These are phyloP conservation scores for Termitomyces sp. DNA, from an alignment of 768 basidiomycete species.

Conservation along the genomic window DNA sequence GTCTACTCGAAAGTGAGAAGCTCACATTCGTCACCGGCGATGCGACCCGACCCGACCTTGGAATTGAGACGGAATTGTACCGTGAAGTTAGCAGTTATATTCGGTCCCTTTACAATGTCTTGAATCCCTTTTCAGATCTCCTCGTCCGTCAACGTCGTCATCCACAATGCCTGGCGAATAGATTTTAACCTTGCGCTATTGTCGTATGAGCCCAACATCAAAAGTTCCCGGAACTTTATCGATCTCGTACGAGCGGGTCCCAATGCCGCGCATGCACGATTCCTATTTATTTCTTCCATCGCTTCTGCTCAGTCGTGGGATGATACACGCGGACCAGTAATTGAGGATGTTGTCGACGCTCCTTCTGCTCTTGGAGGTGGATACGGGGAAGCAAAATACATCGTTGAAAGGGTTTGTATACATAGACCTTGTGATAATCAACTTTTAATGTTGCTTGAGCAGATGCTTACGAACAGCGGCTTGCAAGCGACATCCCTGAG, in stretches of 20 bases:
- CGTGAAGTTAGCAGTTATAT: not conserved
- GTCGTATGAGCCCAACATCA: not conserved
- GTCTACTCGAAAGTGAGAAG: not conserved
- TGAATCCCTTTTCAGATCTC: not conserved
- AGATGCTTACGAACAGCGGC: not conserved
- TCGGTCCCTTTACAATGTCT: not conserved
- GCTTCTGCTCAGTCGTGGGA: slow-evolving; percentile 1
- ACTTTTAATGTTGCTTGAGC: not conserved
- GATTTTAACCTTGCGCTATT: not conserved
- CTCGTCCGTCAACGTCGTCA: not conserved
- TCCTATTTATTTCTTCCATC: slow-evolving; percentile 1
- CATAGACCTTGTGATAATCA: not conserved
- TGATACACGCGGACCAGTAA: not conserved
- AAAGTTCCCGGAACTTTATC: not conserved
- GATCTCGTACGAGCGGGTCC: not conserved
- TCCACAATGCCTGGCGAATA: slow-evolving; percentile 2
- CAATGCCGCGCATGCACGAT: not conserved
- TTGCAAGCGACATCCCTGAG: not conserved
- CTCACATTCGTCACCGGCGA: not conserved
- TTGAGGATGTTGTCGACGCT: not conserved
- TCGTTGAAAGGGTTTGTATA: not conserved
- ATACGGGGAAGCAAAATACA: slow-evolving; percentile 3
- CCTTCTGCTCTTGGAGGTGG: slow-evolving; percentile 2
- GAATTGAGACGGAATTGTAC: not conserved
- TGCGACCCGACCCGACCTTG: not conserved